Base-by-base conservation (phyloP, 192 early-diverging fungal genomes). In the Dispira parvispora region DNA sequence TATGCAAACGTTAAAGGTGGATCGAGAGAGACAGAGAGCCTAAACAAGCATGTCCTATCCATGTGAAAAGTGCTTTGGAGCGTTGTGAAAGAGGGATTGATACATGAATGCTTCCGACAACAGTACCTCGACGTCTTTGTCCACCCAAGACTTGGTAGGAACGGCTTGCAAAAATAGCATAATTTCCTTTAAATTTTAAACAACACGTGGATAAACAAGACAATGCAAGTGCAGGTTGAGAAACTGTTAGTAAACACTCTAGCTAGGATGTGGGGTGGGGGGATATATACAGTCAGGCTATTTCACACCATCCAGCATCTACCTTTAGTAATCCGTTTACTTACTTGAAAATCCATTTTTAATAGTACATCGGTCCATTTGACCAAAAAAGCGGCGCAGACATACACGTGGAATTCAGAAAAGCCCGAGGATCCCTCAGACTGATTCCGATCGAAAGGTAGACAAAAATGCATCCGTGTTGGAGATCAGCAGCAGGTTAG, bases 91-190 rank as follows among this genome's bases (percentile, higher is more conserved):
- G 38, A 98, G 78, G 8, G 80, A 84, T 73, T 99, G 98, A 87
- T 86, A 92, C 89, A 95, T 92, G 71, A 85, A 99, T 4, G 94
- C 96, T 65, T 99, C 93, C 0, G 91, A 88, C 38, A 99, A 69
- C 63, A 99, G 73, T 44, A 96, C 71, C 71, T 99, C 92, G 27
- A 98, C 85, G 64, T 99, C 94, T 71, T 90, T 87, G 49, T 88
- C 84, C 20, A 68, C 72, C 96, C 96, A 99, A 18, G 80, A 69
- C 27, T 78, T 69, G 11, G 96, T 93, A 0, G 96, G 94, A 52
- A 87, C 76, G 38, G 78, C 78, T 69, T 99, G 96, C 62, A 99
- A 67, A 70, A 94, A 92, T 55, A 96, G 79, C 83, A 99, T 91
- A 44, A 92, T 87, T 52, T 88, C 85, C 79, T 85, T 68, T 38